Evolutionary conservation across 140 eudicot species (phyloP).

Genomic region (Senecio squalidus): DNA sequence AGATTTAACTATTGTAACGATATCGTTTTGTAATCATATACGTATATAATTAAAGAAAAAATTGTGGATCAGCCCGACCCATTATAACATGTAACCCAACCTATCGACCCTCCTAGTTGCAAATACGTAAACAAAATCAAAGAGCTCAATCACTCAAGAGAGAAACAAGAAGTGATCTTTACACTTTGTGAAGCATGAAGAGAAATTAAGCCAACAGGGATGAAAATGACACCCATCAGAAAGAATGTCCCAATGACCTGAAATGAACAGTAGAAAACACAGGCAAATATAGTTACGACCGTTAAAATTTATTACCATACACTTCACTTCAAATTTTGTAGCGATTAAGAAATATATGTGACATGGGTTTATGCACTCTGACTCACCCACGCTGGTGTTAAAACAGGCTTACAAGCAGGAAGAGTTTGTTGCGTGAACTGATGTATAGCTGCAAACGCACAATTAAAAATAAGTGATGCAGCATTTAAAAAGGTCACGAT

Average conservation of each 20-base stretch:
- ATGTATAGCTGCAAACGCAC: constrained; percentile 54
- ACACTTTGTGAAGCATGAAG: constrained; percentile 71
- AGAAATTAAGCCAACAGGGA: constrained; percentile 70
- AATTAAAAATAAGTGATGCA: constrained; percentile 9
- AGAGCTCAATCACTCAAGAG: background rate
- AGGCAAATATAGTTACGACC: background rate
- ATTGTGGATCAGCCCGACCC: background rate
- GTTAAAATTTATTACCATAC: background rate
- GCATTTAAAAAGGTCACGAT: background rate
- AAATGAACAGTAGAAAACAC: constrained; percentile 8
- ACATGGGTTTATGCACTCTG: constrained; percentile 23
- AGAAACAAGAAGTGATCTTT: constrained; percentile 12
- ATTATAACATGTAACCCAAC: background rate
- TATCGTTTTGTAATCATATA: no score
- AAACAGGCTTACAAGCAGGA: constrained; percentile 89
- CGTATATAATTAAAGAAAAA: no score
- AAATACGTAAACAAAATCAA: background rate
- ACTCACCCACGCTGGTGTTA: constrained; percentile 85
- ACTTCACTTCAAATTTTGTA: background rate
- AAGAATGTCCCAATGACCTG: constrained; percentile 76
- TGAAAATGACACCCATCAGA: constrained; percentile 52
- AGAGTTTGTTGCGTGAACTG: constrained; percentile 83
- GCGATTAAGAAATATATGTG: constrained; percentile 3
- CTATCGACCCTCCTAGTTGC: background rate
- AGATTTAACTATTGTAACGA: background rate